Base-by-base conservation (phyloP, 2,329 filamentous ascomycete genomes). In the Thermothelomyces thermophilus region DNA sequence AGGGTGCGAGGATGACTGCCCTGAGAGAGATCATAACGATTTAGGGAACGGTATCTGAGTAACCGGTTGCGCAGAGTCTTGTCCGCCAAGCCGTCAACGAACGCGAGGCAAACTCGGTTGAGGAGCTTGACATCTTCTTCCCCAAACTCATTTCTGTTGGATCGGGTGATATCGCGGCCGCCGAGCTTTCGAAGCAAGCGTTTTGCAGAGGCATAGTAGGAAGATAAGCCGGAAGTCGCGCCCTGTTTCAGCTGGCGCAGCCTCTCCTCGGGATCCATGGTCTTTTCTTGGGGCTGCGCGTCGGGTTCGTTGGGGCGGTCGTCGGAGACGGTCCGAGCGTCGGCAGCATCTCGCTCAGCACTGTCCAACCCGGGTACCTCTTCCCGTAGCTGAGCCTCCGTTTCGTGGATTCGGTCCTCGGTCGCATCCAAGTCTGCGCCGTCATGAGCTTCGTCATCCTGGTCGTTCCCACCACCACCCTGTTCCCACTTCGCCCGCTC, bases 401-500 rank as follows among this genome's bases (percentile, higher is more conserved):
- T 5, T 26, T 26, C 24, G 9, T 26, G 5, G 5, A 9, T 5
- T 26, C 9, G 24, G 9, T 26, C 24, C 13, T 55, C 53, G 9
- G 20, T 50, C 11, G 41, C 11, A 3, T 39, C 41, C 16, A 24
- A 16, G 11, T 56, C 61, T 3, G 46, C 13, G 5, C 59, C 54
- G 1, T 61, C 60, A 0, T 46, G 54, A 2, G 28, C 20, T 6
- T 60, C 58, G 3, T 56, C 56, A 1, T 59, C 58, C 14, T 35
- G 24, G 20, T 64, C 67, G 16, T 69, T 68, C 2, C 66, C 64
- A 3, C 65, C 70, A 43, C 68, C 71, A 39, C 73, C 80, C 39
- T 68, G 75, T 56, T 91, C 86, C 86, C 87, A 91, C 60, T 83
- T 87, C 37, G 72, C 67, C 6, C 86, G 78, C 59, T 86, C 84